Base-by-base conservation (phyloP, 83 land plant species). In the Thuja plicata region DNA sequence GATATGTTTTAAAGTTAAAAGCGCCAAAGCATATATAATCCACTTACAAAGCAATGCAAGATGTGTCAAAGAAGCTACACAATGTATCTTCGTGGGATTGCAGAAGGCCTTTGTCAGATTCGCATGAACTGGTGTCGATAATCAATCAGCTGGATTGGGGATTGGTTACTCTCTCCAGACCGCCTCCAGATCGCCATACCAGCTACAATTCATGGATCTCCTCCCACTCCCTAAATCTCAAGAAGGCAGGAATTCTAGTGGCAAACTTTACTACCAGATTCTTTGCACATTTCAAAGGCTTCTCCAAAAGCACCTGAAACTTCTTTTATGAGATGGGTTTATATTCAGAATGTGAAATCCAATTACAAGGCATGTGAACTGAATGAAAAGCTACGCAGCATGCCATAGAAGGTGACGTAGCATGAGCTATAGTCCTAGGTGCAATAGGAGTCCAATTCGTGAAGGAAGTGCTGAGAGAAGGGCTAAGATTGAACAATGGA, bases 391-490 rank as follows among this genome's bases (percentile, higher is more conserved):
- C n/a, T n/a, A n/a, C n/a, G n/a, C n/a, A n/a, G n/a, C n/a, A n/a
- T n/a, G n/a, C n/a, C n/a, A n/a, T 79, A 54, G 62, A 38, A 81
- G 86, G n/a, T 86, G 73, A 45, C 46, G 91, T 2, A 83, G 88
- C 50, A 74, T 87, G 77, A 90, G 91, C 80, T 88, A 86, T 83
- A 88, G 88, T 15, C 88, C 86, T 40, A 90, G 91, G 24, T 48
- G 87, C 82, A 87, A 89, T 24, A 84, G 89, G 41, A 91, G 92
- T 86, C 91, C 91, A n/a, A 85, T 86, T 38, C 90, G 95, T 17
- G 95, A 93, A 90, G 94, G 94, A 66, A 93, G 94, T 88, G 95
- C 92, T 45, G 95, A 94, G 87, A 85, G 95, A 79, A 89, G 95
- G 84, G 94, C 94, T 52, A 92, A 90, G 86, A 93, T 93, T 77